A percentile compares a stretch with the other conserved stretches of the same genome.
These are phyloP conservation scores for Mediolabrus comicus DNA, from an alignment of 108 stramenopile species.

Conservation along the genomic window DNA sequence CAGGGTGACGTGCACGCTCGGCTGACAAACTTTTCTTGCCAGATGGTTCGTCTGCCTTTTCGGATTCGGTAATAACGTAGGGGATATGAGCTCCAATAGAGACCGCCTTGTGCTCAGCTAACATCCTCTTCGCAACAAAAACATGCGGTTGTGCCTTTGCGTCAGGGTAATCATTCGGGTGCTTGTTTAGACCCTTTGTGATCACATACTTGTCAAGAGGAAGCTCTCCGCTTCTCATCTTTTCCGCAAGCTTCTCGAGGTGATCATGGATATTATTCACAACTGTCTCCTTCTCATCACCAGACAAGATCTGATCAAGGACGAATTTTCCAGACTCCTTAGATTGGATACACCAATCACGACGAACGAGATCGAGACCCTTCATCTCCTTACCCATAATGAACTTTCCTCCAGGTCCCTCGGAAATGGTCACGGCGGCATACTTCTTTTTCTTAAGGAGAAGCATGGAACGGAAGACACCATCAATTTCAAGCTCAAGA, in stretches of 20 bases:
- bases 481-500: conserved; percentile 98
- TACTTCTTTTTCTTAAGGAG: conserved; percentile 99
- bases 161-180: conserved; percentile 98
- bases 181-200: conserved; percentile 99
- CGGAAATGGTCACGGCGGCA: conserved; percentile 88
- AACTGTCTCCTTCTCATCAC: conserved; percentile 85
- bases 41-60: conserved; percentile 37
- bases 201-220: conserved; percentile 93
- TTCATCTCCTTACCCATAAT: conserved; percentile 86
- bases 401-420: conserved; percentile 69
- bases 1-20: conserved; percentile 92
- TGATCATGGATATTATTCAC: conserved; percentile 88
- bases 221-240: conserved; percentile 86
- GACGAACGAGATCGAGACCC: conserved; percentile 97
- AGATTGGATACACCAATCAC: conserved; percentile 99
- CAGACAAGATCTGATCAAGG: conserved; percentile 92
- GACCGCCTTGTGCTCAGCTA: conserved; percentile 88
- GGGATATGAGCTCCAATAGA: conserved; percentile 99
- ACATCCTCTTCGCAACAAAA: conserved; percentile 95
- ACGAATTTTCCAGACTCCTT: conserved; percentile 93
- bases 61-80: conserved; percentile 88
- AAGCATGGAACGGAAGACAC: conserved; percentile 95
- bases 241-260: conserved; percentile 84
- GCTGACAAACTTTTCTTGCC: conserved; percentile 52
- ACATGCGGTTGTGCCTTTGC: conserved; percentile 95